These are phyloP conservation scores for Vinca major DNA, from an alignment of 305 asterid genomes.

Conservation along the genomic window DNA sequence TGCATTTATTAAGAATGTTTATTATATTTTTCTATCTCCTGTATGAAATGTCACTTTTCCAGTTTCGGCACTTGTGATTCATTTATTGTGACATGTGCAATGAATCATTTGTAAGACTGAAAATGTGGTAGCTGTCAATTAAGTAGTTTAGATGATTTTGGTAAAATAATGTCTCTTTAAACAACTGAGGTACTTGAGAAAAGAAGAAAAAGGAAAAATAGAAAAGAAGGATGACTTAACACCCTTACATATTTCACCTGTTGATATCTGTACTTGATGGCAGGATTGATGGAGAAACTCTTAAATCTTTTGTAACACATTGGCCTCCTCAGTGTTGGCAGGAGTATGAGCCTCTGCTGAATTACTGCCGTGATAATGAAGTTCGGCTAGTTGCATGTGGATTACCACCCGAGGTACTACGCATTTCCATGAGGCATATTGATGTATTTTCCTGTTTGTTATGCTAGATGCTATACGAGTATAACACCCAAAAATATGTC, in stretches of 20 bases:
- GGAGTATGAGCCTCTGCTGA: slow-evolving; percentile 67
- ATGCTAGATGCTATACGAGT: neutral
- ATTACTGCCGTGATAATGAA: slow-evolving; percentile 66
- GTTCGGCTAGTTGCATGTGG: slow-evolving; percentile 72
- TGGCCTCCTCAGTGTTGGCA: slow-evolving; percentile 81
- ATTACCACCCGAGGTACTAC: slow-evolving; percentile 67
- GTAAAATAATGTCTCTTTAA: neutral
- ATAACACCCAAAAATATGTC: neutral
- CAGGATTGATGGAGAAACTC: slow-evolving; percentile 61
- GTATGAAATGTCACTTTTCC: neutral
- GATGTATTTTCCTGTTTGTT: no score
- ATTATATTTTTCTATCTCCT: neutral
- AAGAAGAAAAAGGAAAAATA: neutral
- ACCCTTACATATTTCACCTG: neutral
- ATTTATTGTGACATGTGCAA: neutral
- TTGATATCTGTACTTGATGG: slow-evolving; percentile 14
- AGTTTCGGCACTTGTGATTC: neutral
- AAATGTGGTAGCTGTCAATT: neutral
- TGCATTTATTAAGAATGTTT: neutral
- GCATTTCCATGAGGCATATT: no score
- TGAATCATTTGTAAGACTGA: neutral
- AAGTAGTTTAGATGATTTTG: neutral
- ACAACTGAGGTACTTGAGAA: neutral
- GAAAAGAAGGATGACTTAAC: neutral
- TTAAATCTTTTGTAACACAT: slow-evolving; percentile 45